Base-by-base conservation (phyloP, 1,284 basidiomycete species). In the Abortiporus biennis region DNA sequence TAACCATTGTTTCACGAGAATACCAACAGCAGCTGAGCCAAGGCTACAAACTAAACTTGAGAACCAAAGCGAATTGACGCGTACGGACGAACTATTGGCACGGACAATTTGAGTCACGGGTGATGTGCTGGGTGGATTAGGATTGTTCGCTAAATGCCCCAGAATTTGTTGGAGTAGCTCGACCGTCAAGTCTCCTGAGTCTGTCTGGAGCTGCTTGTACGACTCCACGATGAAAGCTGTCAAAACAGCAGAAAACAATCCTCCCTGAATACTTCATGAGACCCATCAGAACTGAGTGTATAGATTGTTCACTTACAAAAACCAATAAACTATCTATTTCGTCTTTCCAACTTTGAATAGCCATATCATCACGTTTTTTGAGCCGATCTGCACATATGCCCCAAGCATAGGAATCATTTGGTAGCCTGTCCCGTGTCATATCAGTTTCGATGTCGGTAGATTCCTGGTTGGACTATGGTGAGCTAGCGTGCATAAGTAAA, bases 1-100 rank as follows among this genome's bases (percentile, higher is more conserved):
- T 6, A 54, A 42, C 52, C 52, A 54, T 35, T 51, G 50, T 29
- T 50, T 54, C 34, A 50, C 45, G 6, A 47, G 39, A 19, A 54
- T 51, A 21, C 48, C 46, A 13, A 54, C 25, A 9, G 48, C 47
- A 5, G 52, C 52, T 4, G 50, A 35, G 9, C 41, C 38, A 2
- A 54, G 43, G 25, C 44, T 48, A 40, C 47, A 27, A 9, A 48
- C 47, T 1, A 54, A 40, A 16, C 47, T 47, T 4, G 38, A 34
- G 36, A 54, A 48, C 50, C 52, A 54, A 3, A 54, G 43, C 2
- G 33, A 34, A 25, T 50, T 52, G 30, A 50, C 31, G 11, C 38
- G 31, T 2, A 39, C 4, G 17, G 33, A 24, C 22, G 23, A 32
- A 13, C 25, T 4, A 11, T n/a, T 15, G 37, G 9, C 4, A 21